Percentiles rank a stretch among this genome's conserved stretches.
Evolutionary conservation across 2,329 filamentous ascomycete genomes (phyloP).

Genomic region (Xylariaceae sp.): DNA sequence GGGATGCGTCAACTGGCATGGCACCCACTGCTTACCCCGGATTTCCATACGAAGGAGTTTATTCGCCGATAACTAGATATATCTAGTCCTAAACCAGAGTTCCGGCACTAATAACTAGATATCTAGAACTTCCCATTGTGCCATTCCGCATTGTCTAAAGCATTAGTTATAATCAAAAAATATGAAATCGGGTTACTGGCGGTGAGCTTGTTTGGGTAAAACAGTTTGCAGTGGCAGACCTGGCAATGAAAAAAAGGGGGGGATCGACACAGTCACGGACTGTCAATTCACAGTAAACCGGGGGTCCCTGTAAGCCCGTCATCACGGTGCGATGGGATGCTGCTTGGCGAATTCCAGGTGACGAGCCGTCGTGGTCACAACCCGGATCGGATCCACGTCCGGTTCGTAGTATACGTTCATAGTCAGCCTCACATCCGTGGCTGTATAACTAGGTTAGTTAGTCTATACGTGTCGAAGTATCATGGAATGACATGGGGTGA

Average conservation of each 20-base stretch:
- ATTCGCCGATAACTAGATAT: too few relatives aligned
- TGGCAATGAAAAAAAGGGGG: background rate
- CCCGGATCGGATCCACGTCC: background rate
- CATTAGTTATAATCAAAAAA: background rate
- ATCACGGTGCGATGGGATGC: constrained; percentile 1
- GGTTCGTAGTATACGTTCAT: background rate
- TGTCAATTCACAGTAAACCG: constrained; percentile 8
- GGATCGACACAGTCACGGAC: constrained; percentile 9
- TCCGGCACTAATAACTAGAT: too few relatives aligned
- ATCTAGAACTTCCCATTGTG: too few relatives aligned
- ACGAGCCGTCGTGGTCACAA: constrained; percentile 3
- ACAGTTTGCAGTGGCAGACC: background rate
- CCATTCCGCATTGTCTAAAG: background rate
- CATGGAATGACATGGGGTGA: background rate
- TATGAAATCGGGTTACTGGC: background rate
- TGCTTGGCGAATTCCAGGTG: constrained; percentile 11
- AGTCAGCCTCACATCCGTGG: background rate
- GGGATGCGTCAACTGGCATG: too few relatives aligned
- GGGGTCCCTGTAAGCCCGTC: constrained; percentile 2
- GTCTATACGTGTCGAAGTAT: background rate
- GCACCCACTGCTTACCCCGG: too few relatives aligned
- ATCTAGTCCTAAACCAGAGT: too few relatives aligned
- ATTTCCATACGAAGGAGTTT: too few relatives aligned
- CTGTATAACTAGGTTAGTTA: background rate
- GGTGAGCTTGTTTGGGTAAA: background rate